These are phyloP conservation scores for Magnusiomyces fungicola DNA, from an alignment of 1,139 yeast genomes.

Conservation along the genomic window DNA sequence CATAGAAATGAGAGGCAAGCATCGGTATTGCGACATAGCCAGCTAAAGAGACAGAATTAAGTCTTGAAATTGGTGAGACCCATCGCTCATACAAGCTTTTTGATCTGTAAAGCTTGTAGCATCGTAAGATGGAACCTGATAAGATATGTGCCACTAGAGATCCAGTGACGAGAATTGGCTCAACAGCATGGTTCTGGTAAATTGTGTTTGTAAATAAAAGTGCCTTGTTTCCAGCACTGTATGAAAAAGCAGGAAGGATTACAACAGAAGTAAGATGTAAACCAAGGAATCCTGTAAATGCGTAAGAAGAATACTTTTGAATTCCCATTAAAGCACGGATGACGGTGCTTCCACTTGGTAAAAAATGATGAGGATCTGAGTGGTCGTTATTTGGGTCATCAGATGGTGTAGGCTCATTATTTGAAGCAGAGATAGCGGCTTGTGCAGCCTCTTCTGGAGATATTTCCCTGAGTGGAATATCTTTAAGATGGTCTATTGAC, in stretches of 20 bases:
- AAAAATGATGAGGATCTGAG: neutral
- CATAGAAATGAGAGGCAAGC: conserved; percentile 41
- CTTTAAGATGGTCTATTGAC: neutral
- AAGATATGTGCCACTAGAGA: conserved; percentile 44
- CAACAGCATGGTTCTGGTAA: conserved; percentile 51
- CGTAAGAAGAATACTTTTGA: conserved; percentile 59
- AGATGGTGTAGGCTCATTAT: neutral
- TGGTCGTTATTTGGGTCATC: neutral
- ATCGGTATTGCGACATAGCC: conserved; percentile 51
- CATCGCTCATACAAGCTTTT: conserved; percentile 23
- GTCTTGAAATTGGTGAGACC: conserved; percentile 25
- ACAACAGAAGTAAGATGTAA: conserved; percentile 54
- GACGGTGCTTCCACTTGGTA: neutral
- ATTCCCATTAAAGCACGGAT: conserved; percentile 7
- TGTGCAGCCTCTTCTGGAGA: conserved; percentile 7
- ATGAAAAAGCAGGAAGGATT: conserved; percentile 47
- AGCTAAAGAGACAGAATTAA: conserved; percentile 48
- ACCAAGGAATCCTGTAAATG: conserved; percentile 50
- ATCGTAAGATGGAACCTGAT: conserved; percentile 47
- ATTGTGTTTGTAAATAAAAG: conserved; percentile 56
- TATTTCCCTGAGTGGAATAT: neutral
- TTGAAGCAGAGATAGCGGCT: neutral
- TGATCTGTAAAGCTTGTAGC: conserved; percentile 32
- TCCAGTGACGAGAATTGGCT: conserved; percentile 43
- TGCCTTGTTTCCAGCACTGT: conserved; percentile 45